phyloP scores from a whole-genome alignment of 257 asterid species.

The Solanum clarkiae region DNA sequence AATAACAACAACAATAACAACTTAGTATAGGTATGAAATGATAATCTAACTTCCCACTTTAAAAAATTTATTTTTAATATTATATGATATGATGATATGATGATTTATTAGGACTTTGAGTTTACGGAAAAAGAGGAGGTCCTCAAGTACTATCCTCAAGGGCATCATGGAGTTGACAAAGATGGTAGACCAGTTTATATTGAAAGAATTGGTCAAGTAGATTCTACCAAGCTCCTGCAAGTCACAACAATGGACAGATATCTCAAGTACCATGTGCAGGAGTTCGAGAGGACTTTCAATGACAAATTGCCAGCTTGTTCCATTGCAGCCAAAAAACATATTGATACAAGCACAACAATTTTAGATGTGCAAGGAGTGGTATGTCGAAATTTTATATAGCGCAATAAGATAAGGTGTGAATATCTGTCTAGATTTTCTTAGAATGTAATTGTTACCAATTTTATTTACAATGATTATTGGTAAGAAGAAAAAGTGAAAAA shows the following conservation, averaged over 20 bases:
- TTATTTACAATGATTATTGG: neutral
- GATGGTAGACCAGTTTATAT: constrained; percentile 86
- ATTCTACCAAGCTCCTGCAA: constrained; percentile 75
- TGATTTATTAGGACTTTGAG: constrained; percentile 42
- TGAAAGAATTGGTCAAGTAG: constrained; percentile 84
- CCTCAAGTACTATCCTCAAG: constrained; percentile 85
- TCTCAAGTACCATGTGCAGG: constrained; percentile 76
- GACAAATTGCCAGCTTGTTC: constrained; percentile 93
- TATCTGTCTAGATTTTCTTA: neutral
- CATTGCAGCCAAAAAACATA: constrained; percentile 66
- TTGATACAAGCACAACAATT: constrained; percentile 96
- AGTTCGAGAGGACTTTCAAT: constrained; percentile 80
- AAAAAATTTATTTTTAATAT: too few species aligned
- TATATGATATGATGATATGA: too few species aligned
- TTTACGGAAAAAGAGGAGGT: constrained; percentile 85
- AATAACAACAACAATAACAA: too few species aligned
- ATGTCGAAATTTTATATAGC: neutral
- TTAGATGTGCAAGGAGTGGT: constrained; percentile 99
- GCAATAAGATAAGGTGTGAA: neutral
- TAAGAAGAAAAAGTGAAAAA: neutral
- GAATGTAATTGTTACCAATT: neutral
- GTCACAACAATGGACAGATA: constrained; percentile 84
- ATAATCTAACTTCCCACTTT: too few species aligned
- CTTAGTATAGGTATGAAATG: too few species aligned
- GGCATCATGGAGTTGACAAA: constrained; percentile 91